Conservation (phyloP, 2,329 filamentous ascomycete genomes). For the Monosporascus sp. region DNA sequence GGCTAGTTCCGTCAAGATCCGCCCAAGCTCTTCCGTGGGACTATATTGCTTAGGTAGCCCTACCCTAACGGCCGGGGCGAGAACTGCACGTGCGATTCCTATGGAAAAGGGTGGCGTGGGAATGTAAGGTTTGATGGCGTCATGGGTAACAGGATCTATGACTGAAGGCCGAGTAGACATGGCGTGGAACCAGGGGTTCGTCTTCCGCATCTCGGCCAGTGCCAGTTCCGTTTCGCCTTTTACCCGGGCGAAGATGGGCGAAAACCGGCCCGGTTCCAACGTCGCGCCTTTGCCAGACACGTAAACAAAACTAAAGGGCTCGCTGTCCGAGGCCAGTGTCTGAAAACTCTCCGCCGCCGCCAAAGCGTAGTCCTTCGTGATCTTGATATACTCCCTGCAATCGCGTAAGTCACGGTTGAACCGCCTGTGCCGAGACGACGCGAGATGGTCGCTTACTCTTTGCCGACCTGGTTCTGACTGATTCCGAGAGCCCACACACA, state of each 20-base stretch:
- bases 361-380: slow-evolving; percentile 63
- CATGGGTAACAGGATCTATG: slow-evolving; percentile 48
- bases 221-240: slow-evolving; percentile 63
- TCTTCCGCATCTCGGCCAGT: slow-evolving; percentile 48
- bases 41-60: slow-evolving; percentile 23
- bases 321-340: slow-evolving; percentile 33
- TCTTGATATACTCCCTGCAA: slow-evolving; percentile 55
- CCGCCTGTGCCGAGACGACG: too few species aligned
- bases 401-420: not conserved
- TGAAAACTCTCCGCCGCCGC: slow-evolving; percentile 37
- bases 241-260: slow-evolving; percentile 54
- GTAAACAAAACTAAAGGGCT: slow-evolving; percentile 65
- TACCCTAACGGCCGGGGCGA: slow-evolving; percentile 23
- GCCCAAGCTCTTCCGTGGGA: slow-evolving; percentile 40
- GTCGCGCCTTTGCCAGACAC: slow-evolving; percentile 63
- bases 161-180: slow-evolving; percentile 55
- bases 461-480: slow-evolving; percentile 53
- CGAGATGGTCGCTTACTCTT: slow-evolving; percentile 41
- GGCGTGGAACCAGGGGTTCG: slow-evolving; percentile 43
- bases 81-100: slow-evolving; percentile 1
- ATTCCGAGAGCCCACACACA: slow-evolving; percentile 73
- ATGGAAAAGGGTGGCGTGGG: slow-evolving; percentile 24
- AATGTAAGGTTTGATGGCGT: slow-evolving; percentile 37
- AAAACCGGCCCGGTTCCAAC: slow-evolving; percentile 48
- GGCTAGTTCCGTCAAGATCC: slow-evolving; percentile 40